A percentile compares a stretch with the other conserved stretches of the same genome.
Evolutionary conservation across 805 yeast species (phyloP).

Genomic region (Priceomyces medius): DNA sequence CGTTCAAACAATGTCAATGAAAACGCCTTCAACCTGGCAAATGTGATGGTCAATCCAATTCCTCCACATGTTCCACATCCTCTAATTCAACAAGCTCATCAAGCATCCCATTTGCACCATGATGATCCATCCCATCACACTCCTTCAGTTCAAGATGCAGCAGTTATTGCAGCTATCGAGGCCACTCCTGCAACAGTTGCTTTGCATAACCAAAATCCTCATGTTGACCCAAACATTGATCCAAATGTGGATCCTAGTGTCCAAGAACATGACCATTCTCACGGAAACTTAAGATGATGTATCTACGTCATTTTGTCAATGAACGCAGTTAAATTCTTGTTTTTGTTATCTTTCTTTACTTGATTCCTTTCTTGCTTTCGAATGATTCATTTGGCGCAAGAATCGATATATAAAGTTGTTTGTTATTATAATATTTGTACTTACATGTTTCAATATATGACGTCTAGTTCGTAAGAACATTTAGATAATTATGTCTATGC

Average conservation of each 20-base stretch:
- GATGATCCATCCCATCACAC: conserved; percentile 28
- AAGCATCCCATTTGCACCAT: conserved; percentile 11
- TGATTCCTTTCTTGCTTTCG: not conserved
- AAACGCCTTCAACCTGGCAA: conserved; percentile 9
- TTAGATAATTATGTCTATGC: too few species aligned
- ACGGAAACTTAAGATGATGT: conserved; percentile 17
- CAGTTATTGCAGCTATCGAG: conserved; percentile 43
- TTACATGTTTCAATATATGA: not conserved
- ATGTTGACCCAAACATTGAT: conserved; percentile 44
- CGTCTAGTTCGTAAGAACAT: not conserved
- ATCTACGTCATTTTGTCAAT: conserved; percentile 1
- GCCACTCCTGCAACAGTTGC: conserved; percentile 31
- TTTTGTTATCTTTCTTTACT: not conserved
- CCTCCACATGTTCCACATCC: conserved; percentile 12
- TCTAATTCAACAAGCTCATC: conserved; percentile 14
- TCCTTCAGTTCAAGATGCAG: conserved; percentile 40
- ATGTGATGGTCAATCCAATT: conserved; percentile 9
- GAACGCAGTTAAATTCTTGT: not conserved
- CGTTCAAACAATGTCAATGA: conserved; percentile 11
- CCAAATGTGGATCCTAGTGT: conserved; percentile 46
- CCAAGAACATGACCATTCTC: conserved; percentile 42
- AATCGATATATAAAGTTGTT: not conserved
- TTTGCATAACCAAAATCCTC: conserved; percentile 27
- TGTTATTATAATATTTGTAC: not conserved
- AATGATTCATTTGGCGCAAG: not conserved